These are phyloP conservation scores for Ormosia semicastrata DNA, from an alignment of 306 rosid species.

Conservation along the genomic window DNA sequence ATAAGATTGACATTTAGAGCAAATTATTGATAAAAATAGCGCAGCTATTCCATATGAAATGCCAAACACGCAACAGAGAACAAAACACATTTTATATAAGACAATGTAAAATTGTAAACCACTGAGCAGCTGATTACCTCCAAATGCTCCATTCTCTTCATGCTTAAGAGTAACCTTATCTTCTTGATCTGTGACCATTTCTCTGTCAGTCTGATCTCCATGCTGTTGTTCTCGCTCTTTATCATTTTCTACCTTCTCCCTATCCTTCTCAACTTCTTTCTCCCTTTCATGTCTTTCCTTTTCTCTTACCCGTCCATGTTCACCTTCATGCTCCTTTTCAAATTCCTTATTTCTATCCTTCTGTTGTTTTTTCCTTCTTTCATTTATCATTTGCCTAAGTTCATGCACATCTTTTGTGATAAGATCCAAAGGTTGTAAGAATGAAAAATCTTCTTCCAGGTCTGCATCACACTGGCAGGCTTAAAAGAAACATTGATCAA, in stretches of 20 bases:
- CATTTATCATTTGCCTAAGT: slow-evolving; percentile 73
- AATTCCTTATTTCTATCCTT: slow-evolving; percentile 62
- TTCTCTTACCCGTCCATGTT: slow-evolving; percentile 50
- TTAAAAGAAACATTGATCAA: slow-evolving; percentile 66
- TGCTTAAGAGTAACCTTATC: slow-evolving; percentile 30
- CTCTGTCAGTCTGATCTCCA: slow-evolving; percentile 24
- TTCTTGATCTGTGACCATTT: slow-evolving; percentile 30
- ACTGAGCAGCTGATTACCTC: slow-evolving; percentile 25
- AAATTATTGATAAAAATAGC: neutral
- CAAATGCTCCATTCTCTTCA: slow-evolving; percentile 33
- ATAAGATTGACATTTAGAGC: neutral
- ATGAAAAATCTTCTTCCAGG: slow-evolving; percentile 91
- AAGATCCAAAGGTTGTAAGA: slow-evolving; percentile 85
- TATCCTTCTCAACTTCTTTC: slow-evolving; percentile 50
- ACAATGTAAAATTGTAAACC: slow-evolving; percentile 17
- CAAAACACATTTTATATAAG: neutral
- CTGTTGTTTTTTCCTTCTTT: slow-evolving; percentile 57
- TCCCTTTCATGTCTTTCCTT: slow-evolving; percentile 56
- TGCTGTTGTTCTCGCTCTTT: slow-evolving; percentile 54
- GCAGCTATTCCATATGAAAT: neutral
- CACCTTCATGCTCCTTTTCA: slow-evolving; percentile 55
- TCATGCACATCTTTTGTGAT: slow-evolving; percentile 85
- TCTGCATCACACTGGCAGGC: slow-evolving; percentile 92
- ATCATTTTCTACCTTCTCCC: slow-evolving; percentile 55
- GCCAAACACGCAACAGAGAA: slow-evolving; percentile 23